Evolutionary conservation across 2,329 filamentous ascomycete species (phyloP), one percentile per base, ranked within the genome.

Genomic region (Apiospora aurea): DNA sequence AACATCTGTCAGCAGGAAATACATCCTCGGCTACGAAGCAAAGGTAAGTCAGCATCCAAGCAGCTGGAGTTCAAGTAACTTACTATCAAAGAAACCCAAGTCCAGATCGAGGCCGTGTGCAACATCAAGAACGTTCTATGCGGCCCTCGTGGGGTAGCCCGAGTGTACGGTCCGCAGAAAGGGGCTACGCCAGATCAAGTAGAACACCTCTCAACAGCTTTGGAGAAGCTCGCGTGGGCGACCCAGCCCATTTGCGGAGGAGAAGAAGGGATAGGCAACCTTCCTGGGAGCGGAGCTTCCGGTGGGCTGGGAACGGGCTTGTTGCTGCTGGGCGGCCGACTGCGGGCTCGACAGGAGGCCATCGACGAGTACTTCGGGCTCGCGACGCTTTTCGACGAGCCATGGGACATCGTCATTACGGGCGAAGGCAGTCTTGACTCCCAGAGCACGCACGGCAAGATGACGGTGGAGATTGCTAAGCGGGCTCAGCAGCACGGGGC

Each of bases 91-190:
- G 24, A 14, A 1, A 13, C 68, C 4, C 8, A 43, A 6, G 81
- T 83, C 13, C 72, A 76, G 2, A 86, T 88, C 24, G 85, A 88
- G 72, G 87, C 85, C 2, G 84, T 85, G 0, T 86, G 86, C 72
- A 88, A 88, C 75, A 85, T 84, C 81, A 81, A 86, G 69, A 88
- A 88, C 66, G 80, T 87, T 0, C 81, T 88, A 0, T 87, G 86
- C 67, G 87, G 87, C 2, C 80, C 82, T 6, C 79, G 81, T 3
- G 85, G 86, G 0, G 86, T 88, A 1, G 86, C 86, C 38, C 80
- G 83, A 53, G 81, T 88, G 0, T 88, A 87, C 72, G 86, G 86
- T 1, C 84, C 84, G 0, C 86, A 88, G 73, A 88, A 88, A 72
- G 87, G 87, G 1, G 85, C 87, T 2, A 84, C 81, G 0, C 75